A percentile compares a stretch with the other conserved stretches of the same genome.
Conservation (phyloP, 257 asterid genomes). For the Lycium barbarum region DNA sequence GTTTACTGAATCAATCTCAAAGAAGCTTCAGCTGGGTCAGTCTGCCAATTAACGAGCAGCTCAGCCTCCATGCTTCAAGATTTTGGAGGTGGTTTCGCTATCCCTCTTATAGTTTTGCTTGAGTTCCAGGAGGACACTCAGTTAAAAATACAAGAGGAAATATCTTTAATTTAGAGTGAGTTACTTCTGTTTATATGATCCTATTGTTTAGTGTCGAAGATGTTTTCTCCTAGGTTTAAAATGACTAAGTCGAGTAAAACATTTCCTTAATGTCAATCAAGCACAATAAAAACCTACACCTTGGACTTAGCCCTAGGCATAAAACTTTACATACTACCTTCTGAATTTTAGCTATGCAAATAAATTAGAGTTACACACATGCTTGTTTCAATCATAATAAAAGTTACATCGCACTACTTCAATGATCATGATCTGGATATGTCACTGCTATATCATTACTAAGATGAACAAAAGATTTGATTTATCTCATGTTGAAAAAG, state of each 20-base stretch:
- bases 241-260: background rate
- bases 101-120: background rate
- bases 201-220: background rate
- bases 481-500: background rate
- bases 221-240: conserved; percentile 10
- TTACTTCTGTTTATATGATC: background rate
- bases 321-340: conserved; percentile 7
- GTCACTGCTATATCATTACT: background rate
- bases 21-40: background rate
- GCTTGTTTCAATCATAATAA: conserved; percentile 16
- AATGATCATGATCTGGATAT: conserved; percentile 9
- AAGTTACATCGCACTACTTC: background rate
- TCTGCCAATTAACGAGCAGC: background rate
- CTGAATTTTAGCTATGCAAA: conserved; percentile 1
- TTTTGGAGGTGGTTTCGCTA: background rate
- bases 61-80: background rate
- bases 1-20: background rate
- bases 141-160: background rate
- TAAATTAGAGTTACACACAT: background rate
- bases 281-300: conserved; percentile 5
- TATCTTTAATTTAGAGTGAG: background rate
- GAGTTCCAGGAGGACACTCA: background rate
- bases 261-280: background rate
- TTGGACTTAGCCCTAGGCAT: background rate
- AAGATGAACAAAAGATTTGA: background rate